Percentiles rank a stretch among this genome's conserved stretches.
Conservation (phyloP, 2,329 filamentous ascomycete genomes). For the Beauveria varroae region DNA sequence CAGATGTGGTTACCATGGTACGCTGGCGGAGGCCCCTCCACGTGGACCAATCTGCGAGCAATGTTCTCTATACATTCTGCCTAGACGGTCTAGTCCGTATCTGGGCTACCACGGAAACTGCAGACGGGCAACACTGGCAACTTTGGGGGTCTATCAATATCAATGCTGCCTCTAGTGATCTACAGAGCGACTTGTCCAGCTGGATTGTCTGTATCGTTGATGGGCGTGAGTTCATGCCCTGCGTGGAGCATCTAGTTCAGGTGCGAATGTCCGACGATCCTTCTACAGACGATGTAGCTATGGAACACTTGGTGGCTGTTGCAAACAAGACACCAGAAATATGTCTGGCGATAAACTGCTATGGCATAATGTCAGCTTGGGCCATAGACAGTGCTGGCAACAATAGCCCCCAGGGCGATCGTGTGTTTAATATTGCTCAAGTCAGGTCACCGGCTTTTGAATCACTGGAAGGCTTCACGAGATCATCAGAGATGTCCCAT, state of each 20-base stretch:
- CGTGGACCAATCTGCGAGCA: slow-evolving; percentile 69
- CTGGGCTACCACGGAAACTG: slow-evolving; percentile 72
- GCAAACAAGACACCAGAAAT: slow-evolving; percentile 82
- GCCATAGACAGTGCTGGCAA: slow-evolving; percentile 79
- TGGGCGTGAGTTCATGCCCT: slow-evolving; percentile 68
- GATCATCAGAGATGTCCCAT: slow-evolving; percentile 31
- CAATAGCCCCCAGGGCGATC: slow-evolving; percentile 55
- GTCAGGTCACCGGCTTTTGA: slow-evolving; percentile 52
- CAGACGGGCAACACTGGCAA: slow-evolving; percentile 63
- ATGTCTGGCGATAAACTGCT: slow-evolving; percentile 76
- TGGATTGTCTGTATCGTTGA: slow-evolving; percentile 68
- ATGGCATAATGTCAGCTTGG: slow-evolving; percentile 85
- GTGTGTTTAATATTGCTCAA: slow-evolving; percentile 81
- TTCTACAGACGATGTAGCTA: slow-evolving; percentile 59
- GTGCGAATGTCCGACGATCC: slow-evolving; percentile 44
- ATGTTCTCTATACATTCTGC: slow-evolving; percentile 85
- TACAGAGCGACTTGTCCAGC: slow-evolving; percentile 15
- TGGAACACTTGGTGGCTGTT: slow-evolving; percentile 79
- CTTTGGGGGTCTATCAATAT: slow-evolving; percentile 80
- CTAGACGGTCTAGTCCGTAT: slow-evolving; percentile 72
- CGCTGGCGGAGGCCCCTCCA: slow-evolving; percentile 80
- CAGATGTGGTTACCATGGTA: slow-evolving; percentile 67
- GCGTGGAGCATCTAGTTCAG: slow-evolving; percentile 69
- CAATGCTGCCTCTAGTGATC: slow-evolving; percentile 55
- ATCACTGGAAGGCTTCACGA: slow-evolving; percentile 30